Conservation (phyloP, 2,329 filamentous ascomycete species). For the Arthrobotrys sinensis region DNA sequence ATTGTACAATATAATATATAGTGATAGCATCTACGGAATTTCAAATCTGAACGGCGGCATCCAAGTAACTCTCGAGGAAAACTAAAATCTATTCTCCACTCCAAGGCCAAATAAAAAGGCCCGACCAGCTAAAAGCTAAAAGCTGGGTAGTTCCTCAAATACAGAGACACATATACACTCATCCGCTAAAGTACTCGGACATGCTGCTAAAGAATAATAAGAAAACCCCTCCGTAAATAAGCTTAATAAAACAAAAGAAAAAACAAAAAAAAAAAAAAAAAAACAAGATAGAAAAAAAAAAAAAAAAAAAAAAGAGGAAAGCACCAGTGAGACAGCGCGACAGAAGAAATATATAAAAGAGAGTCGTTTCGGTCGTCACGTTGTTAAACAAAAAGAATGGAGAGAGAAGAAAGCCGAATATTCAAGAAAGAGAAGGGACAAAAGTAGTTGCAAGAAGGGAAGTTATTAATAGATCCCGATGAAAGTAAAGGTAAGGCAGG, state of each 20-base stretch:
- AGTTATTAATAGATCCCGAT: constrained; percentile 32
- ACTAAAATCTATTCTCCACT: constrained; percentile 22
- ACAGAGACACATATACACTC: constrained; percentile 28
- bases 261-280: constrained; percentile 19
- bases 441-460: constrained; percentile 23
- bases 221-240: constrained; percentile 21
- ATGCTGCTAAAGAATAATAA: constrained; percentile 32
- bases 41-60: background rate
- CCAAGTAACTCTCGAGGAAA: constrained; percentile 2
- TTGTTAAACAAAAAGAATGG: constrained; percentile 17
- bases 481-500: constrained; percentile 5
- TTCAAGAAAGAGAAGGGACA: background rate
- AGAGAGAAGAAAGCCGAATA: constrained; percentile 6
- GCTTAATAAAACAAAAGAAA: constrained; percentile 15
- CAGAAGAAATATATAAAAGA: constrained; percentile 53
- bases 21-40: background rate
- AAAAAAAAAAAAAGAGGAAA: constrained; percentile 16
- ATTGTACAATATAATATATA: constrained; percentile 14
- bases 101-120: constrained; percentile 11
- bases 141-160: constrained; percentile 3
- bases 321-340: constrained; percentile 32
- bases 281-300: no score
- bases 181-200: constrained; percentile 51
- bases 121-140: background rate
- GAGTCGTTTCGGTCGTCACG: constrained; percentile 58